phyloP scores from a whole-genome alignment of 225 moss, liverwort and hornwort genomes.

The Bryum argenteum region DNA sequence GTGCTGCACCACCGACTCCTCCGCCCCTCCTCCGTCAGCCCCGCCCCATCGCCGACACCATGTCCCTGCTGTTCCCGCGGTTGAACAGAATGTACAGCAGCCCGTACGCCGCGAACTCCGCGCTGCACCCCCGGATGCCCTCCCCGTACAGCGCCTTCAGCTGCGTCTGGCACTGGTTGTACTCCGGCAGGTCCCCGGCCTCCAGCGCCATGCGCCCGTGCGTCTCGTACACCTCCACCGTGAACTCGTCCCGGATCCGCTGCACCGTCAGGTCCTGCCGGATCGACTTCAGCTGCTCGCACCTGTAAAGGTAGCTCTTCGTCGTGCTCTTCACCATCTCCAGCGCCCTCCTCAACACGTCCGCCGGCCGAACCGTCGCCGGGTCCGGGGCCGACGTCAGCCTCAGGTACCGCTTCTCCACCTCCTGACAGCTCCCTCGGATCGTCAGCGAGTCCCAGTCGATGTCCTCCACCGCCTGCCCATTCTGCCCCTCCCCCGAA shows the following conservation, averaged over 20 bases:
- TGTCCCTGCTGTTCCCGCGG: conserved; percentile 83
- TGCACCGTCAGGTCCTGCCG: conserved; percentile 98
- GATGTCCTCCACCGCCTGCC: conserved; percentile 91
- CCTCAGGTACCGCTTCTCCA: conserved; percentile 92
- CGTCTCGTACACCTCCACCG: conserved; percentile 92
- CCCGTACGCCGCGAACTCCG: conserved; percentile 89
- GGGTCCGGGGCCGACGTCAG: conserved; percentile 98
- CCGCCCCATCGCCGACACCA: conserved; percentile 84
- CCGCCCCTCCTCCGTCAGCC: conserved; percentile 40
- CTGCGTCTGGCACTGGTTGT: conserved; percentile 97
- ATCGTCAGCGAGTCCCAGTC: conserved; percentile 98
- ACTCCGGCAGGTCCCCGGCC: conserved; percentile 93
- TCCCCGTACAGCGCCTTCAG: conserved; percentile 84
- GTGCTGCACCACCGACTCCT: conserved; percentile 74
- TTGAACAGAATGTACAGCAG: conserved; percentile 89
- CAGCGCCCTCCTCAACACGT: conserved; percentile 78
- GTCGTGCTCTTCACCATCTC: conserved; percentile 83
- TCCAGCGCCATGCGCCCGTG: conserved; percentile 94
- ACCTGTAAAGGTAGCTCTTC: conserved; percentile 85
- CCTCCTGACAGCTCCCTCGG: conserved; percentile 84
- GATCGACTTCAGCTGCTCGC: conserved; percentile 96
- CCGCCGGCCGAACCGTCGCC: conserved; percentile 78
- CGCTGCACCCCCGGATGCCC: conserved; percentile 81
- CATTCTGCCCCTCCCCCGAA: conserved; percentile 74
- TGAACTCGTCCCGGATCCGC: conserved; percentile 88